These are phyloP conservation scores for Suillus lakei DNA, from an alignment of 768 basidiomycete genomes.

Conservation along the genomic window DNA sequence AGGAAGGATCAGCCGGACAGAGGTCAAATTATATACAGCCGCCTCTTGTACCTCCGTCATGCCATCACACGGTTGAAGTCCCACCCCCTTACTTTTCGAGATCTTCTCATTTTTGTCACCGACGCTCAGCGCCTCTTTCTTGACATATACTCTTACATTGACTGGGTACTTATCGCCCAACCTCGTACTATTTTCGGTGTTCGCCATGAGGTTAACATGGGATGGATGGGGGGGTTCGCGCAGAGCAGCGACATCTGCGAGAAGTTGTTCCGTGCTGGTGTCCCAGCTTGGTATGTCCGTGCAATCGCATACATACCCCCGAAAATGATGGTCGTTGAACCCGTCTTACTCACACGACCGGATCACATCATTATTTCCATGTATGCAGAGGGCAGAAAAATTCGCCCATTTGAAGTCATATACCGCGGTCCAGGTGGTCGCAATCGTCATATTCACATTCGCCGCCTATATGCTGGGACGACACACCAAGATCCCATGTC, in stretches of 20 bases:
- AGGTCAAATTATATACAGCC: neutral
- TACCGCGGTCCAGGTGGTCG: neutral
- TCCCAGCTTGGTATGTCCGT: neutral
- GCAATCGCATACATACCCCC: neutral
- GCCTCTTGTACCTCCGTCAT: constrained; percentile 2
- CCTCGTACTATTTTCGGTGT: neutral
- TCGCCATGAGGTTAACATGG: neutral
- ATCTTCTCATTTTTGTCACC: constrained; percentile 10
- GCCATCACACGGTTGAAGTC: neutral
- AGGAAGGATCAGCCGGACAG: neutral
- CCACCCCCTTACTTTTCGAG: constrained; percentile 7
- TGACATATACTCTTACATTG: constrained; percentile 8
- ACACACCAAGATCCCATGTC: neutral
- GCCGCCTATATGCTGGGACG: neutral
- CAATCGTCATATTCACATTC: neutral
- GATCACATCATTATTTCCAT: constrained; percentile 5
- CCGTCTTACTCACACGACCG: neutral
- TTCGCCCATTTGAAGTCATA: constrained; percentile 2
- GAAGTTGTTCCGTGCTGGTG: neutral
- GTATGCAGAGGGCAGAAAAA: neutral
- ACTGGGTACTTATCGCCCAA: constrained; percentile 4
- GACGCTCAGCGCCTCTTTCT: constrained; percentile 9
- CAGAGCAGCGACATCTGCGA: neutral
- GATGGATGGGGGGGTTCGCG: constrained; percentile 12
- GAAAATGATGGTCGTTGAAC: neutral